A percentile compares a stretch with the other conserved stretches of the same genome.
Conservation (phyloP, 2,329 filamentous ascomycete genomes). For the Sclerotinia borealis region DNA sequence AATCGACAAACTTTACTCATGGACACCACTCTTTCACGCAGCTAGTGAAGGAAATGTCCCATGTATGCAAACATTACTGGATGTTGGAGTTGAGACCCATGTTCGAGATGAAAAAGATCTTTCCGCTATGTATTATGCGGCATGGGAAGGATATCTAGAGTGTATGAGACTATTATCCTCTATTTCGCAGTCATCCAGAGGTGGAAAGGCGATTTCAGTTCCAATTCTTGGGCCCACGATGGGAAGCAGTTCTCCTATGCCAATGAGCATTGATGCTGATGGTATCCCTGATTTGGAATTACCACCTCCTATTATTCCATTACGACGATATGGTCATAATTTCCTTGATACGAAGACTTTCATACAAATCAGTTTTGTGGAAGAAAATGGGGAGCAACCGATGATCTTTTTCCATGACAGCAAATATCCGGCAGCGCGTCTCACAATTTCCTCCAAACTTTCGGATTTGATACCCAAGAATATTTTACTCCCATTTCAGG, state of each 20-base stretch:
- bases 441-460: constrained; percentile 94
- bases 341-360: constrained; percentile 98
- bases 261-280: constrained; percentile 71
- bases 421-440: constrained; percentile 88
- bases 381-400: constrained; percentile 65
- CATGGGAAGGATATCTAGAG: constrained; percentile 92
- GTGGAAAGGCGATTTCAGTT: constrained; percentile 25
- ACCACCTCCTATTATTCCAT: constrained; percentile 90
- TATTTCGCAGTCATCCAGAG: constrained; percentile 18
- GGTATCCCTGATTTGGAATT: constrained; percentile 88
- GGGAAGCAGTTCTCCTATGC: constrained; percentile 38
- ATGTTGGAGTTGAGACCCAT: constrained; percentile 70
- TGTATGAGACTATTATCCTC: constrained; percentile 85
- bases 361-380: constrained; percentile 77
- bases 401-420: constrained; percentile 95
- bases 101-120: constrained; percentile 88
- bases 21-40: constrained; percentile 94
- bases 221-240: constrained; percentile 31
- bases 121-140: constrained; percentile 95
- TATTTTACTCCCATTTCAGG: constrained; percentile 89
- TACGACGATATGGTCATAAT: constrained; percentile 93
- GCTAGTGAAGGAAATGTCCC: constrained; percentile 93
- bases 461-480: constrained; percentile 96
- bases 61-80: constrained; percentile 75
- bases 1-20: constrained; percentile 91